Percentiles rank a stretch among this genome's conserved stretches.
Conservation (phyloP, 495 filamentous ascomycete species). For the Aspergillus conjunctus region DNA sequence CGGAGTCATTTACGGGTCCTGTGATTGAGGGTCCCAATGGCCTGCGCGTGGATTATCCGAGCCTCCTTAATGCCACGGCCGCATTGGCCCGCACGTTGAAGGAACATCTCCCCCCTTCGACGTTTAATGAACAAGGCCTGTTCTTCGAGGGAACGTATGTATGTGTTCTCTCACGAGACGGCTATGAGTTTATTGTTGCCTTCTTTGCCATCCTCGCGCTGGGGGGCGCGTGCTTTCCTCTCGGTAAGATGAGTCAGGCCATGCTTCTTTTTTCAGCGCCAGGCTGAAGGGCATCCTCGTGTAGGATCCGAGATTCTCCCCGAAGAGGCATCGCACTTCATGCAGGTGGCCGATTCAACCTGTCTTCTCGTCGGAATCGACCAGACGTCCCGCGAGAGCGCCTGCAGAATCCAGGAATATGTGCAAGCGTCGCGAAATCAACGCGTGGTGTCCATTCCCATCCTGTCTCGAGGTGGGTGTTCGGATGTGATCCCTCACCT, state of each 20-base stretch:
- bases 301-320: slow-evolving; percentile 1
- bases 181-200: slow-evolving; percentile 1
- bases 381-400: neutral
- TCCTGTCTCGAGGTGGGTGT: neutral
- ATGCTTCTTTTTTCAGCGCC: neutral
- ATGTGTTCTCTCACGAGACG: neutral
- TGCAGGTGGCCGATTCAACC: neutral
- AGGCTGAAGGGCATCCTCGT: neutral
- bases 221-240: slow-evolving; percentile 1
- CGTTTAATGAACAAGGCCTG: slow-evolving; percentile 1
- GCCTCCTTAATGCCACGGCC: neutral
- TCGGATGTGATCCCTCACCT: neutral
- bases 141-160: slow-evolving; percentile 1
- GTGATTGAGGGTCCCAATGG: neutral
- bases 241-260: neutral
- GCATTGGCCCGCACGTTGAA: neutral
- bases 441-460: neutral
- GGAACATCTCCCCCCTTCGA: neutral
- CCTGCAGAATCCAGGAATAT: neutral
- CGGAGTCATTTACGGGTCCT: neutral
- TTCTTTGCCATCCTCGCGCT: neutral
- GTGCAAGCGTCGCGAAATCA: neutral
- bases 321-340: slow-evolving; percentile 1
- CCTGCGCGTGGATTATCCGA: neutral
- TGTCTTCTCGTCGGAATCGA: neutral